Percentiles rank a stretch among this genome's conserved stretches.
Conservation (phyloP, 164 flowering plant species). For the Tetrastigma voinierianum region DNA sequence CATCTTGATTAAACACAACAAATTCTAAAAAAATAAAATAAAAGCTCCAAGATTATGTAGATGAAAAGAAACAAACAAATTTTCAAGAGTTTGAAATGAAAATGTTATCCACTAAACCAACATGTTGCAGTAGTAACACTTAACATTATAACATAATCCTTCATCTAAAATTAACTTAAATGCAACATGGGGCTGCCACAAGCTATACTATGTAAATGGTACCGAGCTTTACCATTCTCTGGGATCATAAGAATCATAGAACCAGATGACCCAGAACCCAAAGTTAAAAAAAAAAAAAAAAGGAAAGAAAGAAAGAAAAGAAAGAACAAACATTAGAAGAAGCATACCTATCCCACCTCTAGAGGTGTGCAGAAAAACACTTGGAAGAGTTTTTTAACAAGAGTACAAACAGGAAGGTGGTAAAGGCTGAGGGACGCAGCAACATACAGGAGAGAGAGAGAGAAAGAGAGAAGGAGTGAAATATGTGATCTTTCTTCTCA, state of each 20-base stretch:
- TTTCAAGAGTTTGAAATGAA: neutral
- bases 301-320: too few relatives aligned
- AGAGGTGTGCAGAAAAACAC: neutral
- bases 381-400: neutral
- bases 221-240: neutral
- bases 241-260: neutral
- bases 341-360: neutral
- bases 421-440: constrained; percentile 19
- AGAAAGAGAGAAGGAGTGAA: too few relatives aligned
- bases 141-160: neutral
- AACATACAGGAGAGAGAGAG: constrained; percentile 24
- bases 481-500: constrained; percentile 23
- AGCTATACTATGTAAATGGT: neutral
- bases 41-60: too few relatives aligned
- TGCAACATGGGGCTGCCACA: too few relatives aligned
- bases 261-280: neutral
- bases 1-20: too few relatives aligned
- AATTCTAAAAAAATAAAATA: too few relatives aligned
- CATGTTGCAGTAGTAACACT: neutral
- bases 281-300: neutral
- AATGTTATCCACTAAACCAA: neutral
- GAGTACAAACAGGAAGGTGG: constrained; percentile 5
- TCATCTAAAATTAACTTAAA: neutral
- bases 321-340: neutral
- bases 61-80: neutral